Percentiles rank a stretch among this genome's conserved stretches.
Evolutionary conservation across 176 grass and related monocot species (phyloP).

Genomic region (Dendrocalamus sinicus): DNA sequence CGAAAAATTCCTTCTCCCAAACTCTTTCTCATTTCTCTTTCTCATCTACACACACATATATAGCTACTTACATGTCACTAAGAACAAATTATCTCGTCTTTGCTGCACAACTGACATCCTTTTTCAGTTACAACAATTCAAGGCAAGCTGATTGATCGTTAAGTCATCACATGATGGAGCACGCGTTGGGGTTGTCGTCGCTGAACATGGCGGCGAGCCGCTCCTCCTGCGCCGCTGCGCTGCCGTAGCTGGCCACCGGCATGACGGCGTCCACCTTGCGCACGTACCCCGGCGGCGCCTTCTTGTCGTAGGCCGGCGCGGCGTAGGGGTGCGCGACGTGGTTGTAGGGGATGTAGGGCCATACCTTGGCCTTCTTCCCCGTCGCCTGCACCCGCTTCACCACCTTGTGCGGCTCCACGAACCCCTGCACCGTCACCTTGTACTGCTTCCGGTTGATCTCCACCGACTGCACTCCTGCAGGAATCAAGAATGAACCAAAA

Average conservation of each 20-base stretch:
- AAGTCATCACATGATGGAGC: conserved; percentile 81
- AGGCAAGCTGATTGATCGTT: neutral
- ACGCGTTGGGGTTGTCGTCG: conserved; percentile 97
- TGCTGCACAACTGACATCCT: neutral
- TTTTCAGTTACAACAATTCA: neutral
- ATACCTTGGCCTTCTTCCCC: conserved; percentile 93
- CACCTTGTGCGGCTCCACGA: conserved; percentile 75
- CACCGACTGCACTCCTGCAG: too few relatives aligned
- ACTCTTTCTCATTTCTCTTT: too few relatives aligned
- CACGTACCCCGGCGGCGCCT: conserved; percentile 76
- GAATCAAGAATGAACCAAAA: too few relatives aligned
- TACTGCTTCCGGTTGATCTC: conserved; percentile 89
- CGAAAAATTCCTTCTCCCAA: too few relatives aligned
- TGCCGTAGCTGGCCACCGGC: conserved; percentile 51
- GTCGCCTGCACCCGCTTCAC: conserved; percentile 81
- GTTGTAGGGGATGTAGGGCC: conserved; percentile 93
- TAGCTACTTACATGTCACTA: too few relatives aligned
- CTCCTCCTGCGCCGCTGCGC: conserved; percentile 60
- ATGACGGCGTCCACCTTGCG: conserved; percentile 72
- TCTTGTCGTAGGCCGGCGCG: conserved; percentile 66
- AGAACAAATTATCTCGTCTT: too few relatives aligned
- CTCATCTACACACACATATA: too few relatives aligned
- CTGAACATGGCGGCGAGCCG: conserved; percentile 77
- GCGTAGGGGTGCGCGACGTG: conserved; percentile 68
- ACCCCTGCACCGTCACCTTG: conserved; percentile 89